Percentiles rank a stretch among this genome's conserved stretches.
Conservation (phyloP, 441 rosid genomes). For the Pelargonium myrrhifolium region DNA sequence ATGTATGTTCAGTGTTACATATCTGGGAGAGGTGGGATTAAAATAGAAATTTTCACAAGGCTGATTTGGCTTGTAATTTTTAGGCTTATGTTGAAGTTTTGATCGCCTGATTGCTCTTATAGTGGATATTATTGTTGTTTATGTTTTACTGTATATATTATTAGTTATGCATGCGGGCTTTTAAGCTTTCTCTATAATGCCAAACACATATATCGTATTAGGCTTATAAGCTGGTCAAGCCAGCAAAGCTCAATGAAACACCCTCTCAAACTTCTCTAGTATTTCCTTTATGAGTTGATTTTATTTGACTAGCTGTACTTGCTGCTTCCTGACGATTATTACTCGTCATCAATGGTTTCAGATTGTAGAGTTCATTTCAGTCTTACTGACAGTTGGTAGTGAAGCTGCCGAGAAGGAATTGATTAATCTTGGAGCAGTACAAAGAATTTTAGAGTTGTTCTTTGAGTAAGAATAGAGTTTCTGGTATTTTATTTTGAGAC, state of each 20-base stretch:
- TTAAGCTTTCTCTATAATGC: not conserved
- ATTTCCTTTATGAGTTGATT: conserved; percentile 7
- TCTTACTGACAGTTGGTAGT: conserved; percentile 71
- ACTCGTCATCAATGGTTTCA: conserved; percentile 27
- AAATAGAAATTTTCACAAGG: not conserved
- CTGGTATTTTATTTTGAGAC: conserved; percentile 17
- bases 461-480: conserved; percentile 60
- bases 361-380: conserved; percentile 92
- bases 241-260: not conserved
- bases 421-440: conserved; percentile 62
- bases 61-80: not conserved
- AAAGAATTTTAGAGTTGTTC: conserved; percentile 65
- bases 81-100: not conserved
- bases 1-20: not conserved
- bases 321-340: conserved; percentile 7
- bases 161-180: not conserved
- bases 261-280: conserved; percentile 6
- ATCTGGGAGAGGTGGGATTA: not conserved
- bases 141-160: not conserved
- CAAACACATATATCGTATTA: not conserved
- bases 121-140: no score
- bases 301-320: conserved; percentile 12
- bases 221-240: not conserved
- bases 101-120: not conserved
- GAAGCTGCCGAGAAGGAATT: conserved; percentile 84